Base-by-base conservation (phyloP, 768 basidiomycete genomes). In the Pleurotus ostreatus region DNA sequence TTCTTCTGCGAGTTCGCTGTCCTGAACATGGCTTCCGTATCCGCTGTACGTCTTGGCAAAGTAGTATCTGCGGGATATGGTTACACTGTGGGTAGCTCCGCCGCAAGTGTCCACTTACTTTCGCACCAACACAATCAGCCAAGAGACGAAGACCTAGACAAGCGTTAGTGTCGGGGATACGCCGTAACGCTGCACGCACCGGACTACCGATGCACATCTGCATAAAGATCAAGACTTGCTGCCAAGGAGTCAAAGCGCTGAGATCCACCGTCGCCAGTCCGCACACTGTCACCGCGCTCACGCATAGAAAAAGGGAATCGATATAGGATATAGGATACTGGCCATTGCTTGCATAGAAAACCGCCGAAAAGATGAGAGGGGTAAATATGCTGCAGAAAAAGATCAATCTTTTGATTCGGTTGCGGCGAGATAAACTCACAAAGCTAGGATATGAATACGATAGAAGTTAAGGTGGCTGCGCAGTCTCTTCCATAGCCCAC, bases 341-440 rank as follows among this genome's bases (percentile, higher is more conserved):
- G 43, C 89, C 92, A 76, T 94, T 94, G 70, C 80, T 81, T 22
- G 84, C 92, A 64, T 90, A 97, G 64, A 97, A 82, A 52, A 98
- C 84, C 38, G 72, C 84, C 16, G 91, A 89, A 60, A 83, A 81
- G 54, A 94, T 72, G 60, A 97, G 76, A 2, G 95, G 94, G 0
- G 84, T 84, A 65, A 92, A 80, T 5, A 83, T 86, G 63, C 89
- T 92, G 64, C 58, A 55, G 48, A 45, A 48, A 43, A 63, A 26
- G 59, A 47, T 37, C 16, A 45, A 56, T 52, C 26, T 15, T 16
- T 39, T 23, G 18, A 20, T 30, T 15, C n/a, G 46, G 22, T 30
- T 52, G 47, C 30, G 1, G 16, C 44, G 26, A 46, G 39, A 57
- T 49, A 41, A 40, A 69, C 84, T 64, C 60, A 84, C 85, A 86